Evolutionary conservation across 2,329 filamentous ascomycete species (phyloP).

Genomic region (Claviceps digitariae): DNA sequence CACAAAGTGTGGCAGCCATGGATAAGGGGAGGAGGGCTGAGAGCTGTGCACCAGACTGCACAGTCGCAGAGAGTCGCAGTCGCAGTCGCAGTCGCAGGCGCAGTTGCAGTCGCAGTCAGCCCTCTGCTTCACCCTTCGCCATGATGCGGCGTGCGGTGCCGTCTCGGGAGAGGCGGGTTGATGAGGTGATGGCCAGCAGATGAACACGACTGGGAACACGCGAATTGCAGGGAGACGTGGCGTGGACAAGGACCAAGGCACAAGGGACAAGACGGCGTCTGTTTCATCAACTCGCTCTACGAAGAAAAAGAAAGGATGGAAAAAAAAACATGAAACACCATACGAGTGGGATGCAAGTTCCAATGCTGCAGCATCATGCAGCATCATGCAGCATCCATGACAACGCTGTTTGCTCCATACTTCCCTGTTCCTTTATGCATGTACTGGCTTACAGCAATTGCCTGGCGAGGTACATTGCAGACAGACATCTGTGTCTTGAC

Average conservation of each 20-base stretch:
- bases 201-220: too few species aligned
- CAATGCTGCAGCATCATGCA: not conserved
- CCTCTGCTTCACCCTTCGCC: not conserved
- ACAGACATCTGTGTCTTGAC: not conserved
- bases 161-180: not conserved
- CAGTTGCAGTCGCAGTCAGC: not conserved
- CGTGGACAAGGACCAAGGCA: not conserved
- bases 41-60: not conserved
- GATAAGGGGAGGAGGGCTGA: not conserved
- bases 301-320: too few species aligned
- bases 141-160: not conserved
- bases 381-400: not conserved
- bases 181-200: not conserved
- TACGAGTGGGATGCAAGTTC: not conserved
- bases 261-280: not conserved
- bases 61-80: not conserved
- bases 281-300: conserved; percentile 2
- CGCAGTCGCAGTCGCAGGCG: not conserved
- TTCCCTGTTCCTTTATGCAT: too few species aligned
- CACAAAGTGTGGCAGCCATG: too few species aligned
- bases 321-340: conserved; percentile 2
- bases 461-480: too few species aligned
- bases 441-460: too few species aligned
- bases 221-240: not conserved
- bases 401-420: not conserved